These are phyloP conservation scores for Boletellus deceptivus DNA, from an alignment of 1,284 basidiomycete genomes.

Conservation along the genomic window DNA sequence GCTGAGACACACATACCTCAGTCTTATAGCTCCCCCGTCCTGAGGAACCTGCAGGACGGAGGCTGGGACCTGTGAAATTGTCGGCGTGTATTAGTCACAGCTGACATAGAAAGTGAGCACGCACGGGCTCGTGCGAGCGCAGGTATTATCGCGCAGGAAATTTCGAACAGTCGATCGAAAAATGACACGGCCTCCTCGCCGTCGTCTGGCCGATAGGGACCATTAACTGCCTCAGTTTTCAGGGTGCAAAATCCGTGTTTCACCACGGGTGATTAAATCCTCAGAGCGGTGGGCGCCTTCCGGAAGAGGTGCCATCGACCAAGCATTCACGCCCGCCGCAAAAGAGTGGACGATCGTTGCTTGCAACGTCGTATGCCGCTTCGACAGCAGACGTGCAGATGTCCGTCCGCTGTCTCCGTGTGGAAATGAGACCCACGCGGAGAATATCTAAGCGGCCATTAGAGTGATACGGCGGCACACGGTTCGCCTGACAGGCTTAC, in stretches of 20 bases:
- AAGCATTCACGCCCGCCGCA: slow-evolving; percentile 14
- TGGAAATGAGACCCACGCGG: slow-evolving; percentile 34
- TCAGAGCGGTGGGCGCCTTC: slow-evolving; percentile 40
- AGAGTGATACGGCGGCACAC: slow-evolving; percentile 5
- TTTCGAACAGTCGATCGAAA: slow-evolving; percentile 49
- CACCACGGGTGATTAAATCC: slow-evolving; percentile 44
- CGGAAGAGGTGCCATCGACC: slow-evolving; percentile 33
- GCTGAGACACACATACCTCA: slow-evolving; percentile 12
- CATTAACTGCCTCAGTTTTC: slow-evolving; percentile 18
- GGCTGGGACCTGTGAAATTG: slow-evolving; percentile 17
- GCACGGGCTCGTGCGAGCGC: slow-evolving; percentile 32
- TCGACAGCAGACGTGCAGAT: slow-evolving; percentile 41
- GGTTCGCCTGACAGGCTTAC: slow-evolving; percentile 35
- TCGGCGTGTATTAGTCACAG: not conserved
- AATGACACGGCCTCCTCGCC: slow-evolving; percentile 37
- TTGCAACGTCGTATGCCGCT: slow-evolving; percentile 48
- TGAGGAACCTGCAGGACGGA: slow-evolving; percentile 24
- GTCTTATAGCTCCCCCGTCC: slow-evolving; percentile 4
- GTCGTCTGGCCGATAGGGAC: slow-evolving; percentile 25
- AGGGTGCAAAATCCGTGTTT: slow-evolving; percentile 17
- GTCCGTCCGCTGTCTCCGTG: slow-evolving; percentile 33
- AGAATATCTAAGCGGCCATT: slow-evolving; percentile 40
- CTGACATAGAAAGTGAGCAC: not conserved
- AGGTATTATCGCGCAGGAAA: slow-evolving; percentile 35
- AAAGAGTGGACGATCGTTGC: slow-evolving; percentile 20